Evolutionary conservation across 1,284 basidiomycete species (phyloP).

Genomic region (Sporisorium exsertum): DNA sequence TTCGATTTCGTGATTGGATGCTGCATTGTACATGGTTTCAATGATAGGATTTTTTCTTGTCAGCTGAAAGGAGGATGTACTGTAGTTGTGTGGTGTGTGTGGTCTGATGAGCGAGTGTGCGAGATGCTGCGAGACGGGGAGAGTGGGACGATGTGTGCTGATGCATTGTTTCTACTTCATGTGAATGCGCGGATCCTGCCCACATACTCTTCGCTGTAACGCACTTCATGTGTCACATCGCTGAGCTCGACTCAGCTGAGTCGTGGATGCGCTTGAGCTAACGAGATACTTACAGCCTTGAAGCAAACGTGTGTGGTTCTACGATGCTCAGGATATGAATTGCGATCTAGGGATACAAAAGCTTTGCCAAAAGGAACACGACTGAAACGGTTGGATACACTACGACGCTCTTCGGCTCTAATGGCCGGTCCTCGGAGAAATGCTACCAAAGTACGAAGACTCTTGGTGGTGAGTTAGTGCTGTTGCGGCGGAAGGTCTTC

Average conservation of each 20-base stretch:
- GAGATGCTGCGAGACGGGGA: too few species aligned
- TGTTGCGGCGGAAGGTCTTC: neutral
- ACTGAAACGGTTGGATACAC: neutral
- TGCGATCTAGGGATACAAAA: slow-evolving; percentile 1
- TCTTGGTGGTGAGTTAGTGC: slow-evolving; percentile 3
- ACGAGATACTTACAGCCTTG: neutral
- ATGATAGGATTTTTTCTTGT: too few species aligned
- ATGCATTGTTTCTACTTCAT: neutral
- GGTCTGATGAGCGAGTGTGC: too few species aligned
- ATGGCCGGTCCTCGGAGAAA: slow-evolving; percentile 2
- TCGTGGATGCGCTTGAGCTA: too few species aligned
- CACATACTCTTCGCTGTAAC: neutral
- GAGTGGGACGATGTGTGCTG: too few species aligned
- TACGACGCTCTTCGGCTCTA: neutral
- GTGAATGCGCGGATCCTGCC: neutral
- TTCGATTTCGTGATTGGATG: slow-evolving; percentile 48
- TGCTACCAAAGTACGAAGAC: neutral
- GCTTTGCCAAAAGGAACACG: neutral
- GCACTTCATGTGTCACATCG: slow-evolving; percentile 1
- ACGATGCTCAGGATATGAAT: slow-evolving; percentile 4
- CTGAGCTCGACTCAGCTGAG: too few species aligned
- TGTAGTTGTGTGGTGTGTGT: too few species aligned
- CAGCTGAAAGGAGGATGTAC: too few species aligned
- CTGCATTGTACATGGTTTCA: too few species aligned
- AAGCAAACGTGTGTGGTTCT: neutral